Evolutionary conservation across 768 basidiomycete species (phyloP).

Genomic region (Psilocybe sp.): DNA sequence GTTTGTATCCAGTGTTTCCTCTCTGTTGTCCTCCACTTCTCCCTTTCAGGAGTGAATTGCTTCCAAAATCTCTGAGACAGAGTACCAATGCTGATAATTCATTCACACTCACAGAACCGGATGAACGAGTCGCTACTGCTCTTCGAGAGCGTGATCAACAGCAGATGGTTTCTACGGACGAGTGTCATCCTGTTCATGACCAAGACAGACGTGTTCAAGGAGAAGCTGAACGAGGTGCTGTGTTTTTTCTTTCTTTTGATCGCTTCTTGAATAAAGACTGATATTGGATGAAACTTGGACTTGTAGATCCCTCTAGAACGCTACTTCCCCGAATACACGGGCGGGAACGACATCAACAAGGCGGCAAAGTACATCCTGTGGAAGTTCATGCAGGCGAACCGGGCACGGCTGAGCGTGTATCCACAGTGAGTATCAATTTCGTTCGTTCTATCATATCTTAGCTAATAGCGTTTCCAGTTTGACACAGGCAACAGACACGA

Average conservation of each 20-base stretch:
- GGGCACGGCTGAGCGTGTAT: constrained; percentile 67
- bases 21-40: too few species aligned
- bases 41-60: too few species aligned
- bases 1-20: constrained; percentile 32
- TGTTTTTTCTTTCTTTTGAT: too few species aligned
- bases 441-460: constrained; percentile 10
- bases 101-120: constrained; percentile 86
- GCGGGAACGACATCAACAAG: constrained; percentile 88
- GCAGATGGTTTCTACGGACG: constrained; percentile 88
- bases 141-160: constrained; percentile 44
- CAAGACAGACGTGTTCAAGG: constrained; percentile 92
- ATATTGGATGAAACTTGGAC: not conserved
- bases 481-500: constrained; percentile 88
- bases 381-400: constrained; percentile 91
- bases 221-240: constrained; percentile 67
- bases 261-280: constrained; percentile 16
- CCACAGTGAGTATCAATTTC: constrained; percentile 71
- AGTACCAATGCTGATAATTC: too few species aligned
- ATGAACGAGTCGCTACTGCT: constrained; percentile 91
- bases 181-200: constrained; percentile 91
- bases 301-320: constrained; percentile 68
- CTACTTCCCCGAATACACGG: constrained; percentile 87
- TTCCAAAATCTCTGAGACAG: too few species aligned
- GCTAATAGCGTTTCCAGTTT: constrained; percentile 40
- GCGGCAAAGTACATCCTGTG: constrained; percentile 93